Percentiles rank a stretch among this genome's conserved stretches.
Evolutionary conservation across 768 basidiomycete species (phyloP).

Genomic region (Kondoa malvinella): DNA sequence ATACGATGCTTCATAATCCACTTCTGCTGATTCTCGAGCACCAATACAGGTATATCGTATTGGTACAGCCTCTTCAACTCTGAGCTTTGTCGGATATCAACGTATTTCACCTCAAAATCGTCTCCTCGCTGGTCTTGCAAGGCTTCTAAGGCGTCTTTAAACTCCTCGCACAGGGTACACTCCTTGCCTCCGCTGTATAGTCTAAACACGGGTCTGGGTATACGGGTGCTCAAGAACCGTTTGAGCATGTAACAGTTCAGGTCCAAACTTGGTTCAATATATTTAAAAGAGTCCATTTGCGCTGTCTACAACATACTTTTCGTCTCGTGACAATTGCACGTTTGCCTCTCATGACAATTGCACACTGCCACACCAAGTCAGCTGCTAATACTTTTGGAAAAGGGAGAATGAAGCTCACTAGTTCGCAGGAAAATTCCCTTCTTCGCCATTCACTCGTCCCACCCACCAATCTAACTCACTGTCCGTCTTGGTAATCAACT

Average conservation of each 20-base stretch:
- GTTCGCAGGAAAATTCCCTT: slow-evolving; percentile 69
- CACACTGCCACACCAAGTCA: no score
- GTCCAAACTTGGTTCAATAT: no score
- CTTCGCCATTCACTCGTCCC: slow-evolving; percentile 39
- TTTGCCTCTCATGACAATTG: no score
- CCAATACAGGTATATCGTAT: background rate
- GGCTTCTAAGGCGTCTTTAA: background rate
- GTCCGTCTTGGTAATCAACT: slow-evolving; percentile 62
- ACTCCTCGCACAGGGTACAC: background rate
- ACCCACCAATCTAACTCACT: slow-evolving; percentile 32
- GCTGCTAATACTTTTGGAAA: no score
- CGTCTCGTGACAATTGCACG: no score
- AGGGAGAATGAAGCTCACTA: slow-evolving; percentile 28
- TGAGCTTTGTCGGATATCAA: background rate
- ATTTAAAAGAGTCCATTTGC: no score
- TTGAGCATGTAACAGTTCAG: no score
- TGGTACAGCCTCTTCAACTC: background rate
- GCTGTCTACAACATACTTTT: no score
- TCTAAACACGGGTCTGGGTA: background rate
- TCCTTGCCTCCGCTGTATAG: background rate
- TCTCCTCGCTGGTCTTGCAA: background rate
- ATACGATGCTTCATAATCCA: background rate
- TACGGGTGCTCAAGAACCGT: no score
- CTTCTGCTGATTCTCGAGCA: no score
- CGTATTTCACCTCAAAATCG: background rate